Percentiles rank a stretch among this genome's conserved stretches.
Conservation (phyloP, 257 asterid genomes). For the Mentha longifolia region DNA sequence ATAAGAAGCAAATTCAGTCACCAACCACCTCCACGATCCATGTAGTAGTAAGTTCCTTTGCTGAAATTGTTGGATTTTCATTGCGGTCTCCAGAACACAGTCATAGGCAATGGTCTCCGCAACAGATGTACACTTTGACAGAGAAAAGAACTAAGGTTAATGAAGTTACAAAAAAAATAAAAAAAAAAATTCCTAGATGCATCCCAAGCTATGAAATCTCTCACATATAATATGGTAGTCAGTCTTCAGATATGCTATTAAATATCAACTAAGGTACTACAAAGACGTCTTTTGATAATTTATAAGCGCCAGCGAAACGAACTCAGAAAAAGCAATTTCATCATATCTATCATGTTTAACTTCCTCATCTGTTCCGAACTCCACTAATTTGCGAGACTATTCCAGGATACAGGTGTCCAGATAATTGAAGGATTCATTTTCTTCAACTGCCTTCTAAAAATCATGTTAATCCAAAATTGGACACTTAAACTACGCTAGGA, state of each 20-base stretch:
- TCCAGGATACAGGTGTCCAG: too few species aligned
- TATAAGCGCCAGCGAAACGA: too few species aligned
- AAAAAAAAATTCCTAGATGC: neutral
- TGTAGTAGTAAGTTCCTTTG: constrained; percentile 72
- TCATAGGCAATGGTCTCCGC: constrained; percentile 95
- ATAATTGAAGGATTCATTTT: too few species aligned
- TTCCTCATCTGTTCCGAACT: too few species aligned
- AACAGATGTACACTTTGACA: constrained; percentile 67
- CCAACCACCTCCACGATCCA: constrained; percentile 92
- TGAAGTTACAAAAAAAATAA: constrained; percentile 2
- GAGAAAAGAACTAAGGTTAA: neutral
- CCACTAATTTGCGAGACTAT: too few species aligned
- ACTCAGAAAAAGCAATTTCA: too few species aligned
- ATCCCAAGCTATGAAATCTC: neutral
- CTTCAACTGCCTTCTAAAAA: too few species aligned
- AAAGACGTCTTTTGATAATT: too few species aligned
- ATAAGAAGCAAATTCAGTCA: constrained; percentile 79
- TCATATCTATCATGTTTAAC: too few species aligned
- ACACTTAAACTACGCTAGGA: too few species aligned
- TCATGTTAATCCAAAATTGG: too few species aligned
- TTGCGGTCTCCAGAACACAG: constrained; percentile 86
- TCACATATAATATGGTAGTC: neutral
- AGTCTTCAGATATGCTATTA: constrained; percentile 14
- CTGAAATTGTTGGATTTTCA: constrained; percentile 83
- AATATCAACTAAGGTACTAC: too few species aligned